Percentiles rank a stretch among this genome's conserved stretches.
These are phyloP conservation scores for Mikania micrantha DNA, from an alignment of 129 eudicot genomes.

Conservation along the genomic window DNA sequence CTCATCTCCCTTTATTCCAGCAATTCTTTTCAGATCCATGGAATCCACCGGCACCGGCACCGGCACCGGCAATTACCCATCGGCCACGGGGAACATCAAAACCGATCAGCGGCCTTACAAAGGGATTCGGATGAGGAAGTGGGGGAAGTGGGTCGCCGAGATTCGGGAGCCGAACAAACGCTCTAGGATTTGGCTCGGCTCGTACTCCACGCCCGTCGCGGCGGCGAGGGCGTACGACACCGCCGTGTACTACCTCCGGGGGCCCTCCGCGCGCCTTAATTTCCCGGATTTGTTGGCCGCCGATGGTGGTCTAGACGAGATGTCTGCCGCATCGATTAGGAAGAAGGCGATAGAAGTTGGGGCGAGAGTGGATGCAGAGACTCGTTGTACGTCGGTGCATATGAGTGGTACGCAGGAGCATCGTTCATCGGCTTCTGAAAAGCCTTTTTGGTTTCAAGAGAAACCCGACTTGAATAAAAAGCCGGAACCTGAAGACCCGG, in stretches of 20 bases:
- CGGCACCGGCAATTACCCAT: constrained; percentile 9
- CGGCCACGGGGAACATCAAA: constrained; percentile 16
- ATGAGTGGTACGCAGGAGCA: constrained; percentile 11
- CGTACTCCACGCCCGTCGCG: constrained; percentile 46
- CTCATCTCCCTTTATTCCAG: background rate
- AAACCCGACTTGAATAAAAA: constrained; percentile 74
- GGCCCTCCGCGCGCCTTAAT: constrained; percentile 51
- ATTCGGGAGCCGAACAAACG: constrained; percentile 58
- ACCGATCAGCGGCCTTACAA: constrained; percentile 37
- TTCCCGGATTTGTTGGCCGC: constrained; percentile 30
- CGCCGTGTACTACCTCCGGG: constrained; percentile 51
- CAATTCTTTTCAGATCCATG: constrained; percentile 17
- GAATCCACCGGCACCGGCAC: constrained; percentile 12
- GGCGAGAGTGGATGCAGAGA: constrained; percentile 41
- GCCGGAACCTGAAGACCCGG: constrained; percentile 78
- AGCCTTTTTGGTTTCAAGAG: constrained; percentile 54
- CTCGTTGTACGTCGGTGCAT: constrained; percentile 15
- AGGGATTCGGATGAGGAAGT: constrained; percentile 63
- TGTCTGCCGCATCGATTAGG: constrained; percentile 41
- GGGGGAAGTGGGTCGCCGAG: constrained; percentile 73
- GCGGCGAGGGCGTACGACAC: constrained; percentile 65
- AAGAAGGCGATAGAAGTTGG: constrained; percentile 49
- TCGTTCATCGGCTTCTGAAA: constrained; percentile 19
- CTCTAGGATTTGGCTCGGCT: constrained; percentile 57
- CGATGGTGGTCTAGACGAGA: constrained; percentile 20